Percentiles rank a stretch among this genome's conserved stretches.
These are phyloP conservation scores for Pichia manshurica DNA, from an alignment of 805 yeast species.

Conservation along the genomic window DNA sequence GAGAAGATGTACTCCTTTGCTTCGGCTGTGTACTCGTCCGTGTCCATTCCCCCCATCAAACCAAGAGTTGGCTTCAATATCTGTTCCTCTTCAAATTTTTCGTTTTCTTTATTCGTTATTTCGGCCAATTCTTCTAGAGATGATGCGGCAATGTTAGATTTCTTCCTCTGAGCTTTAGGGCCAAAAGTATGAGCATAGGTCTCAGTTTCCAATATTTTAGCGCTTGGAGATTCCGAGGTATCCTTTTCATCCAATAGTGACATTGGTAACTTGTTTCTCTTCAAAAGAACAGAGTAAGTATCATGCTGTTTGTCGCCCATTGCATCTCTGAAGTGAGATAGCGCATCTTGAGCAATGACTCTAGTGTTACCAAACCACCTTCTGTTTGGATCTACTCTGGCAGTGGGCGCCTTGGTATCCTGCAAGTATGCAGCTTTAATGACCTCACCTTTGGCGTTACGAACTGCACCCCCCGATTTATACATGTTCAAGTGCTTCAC, in stretches of 20 bases:
- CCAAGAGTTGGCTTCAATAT: slow-evolving; percentile 74
- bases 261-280: slow-evolving; percentile 93
- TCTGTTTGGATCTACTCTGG: slow-evolving; percentile 92
- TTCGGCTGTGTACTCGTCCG: slow-evolving; percentile 81
- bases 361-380: slow-evolving; percentile 98
- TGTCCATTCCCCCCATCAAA: slow-evolving; percentile 64
- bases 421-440: slow-evolving; percentile 85
- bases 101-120: slow-evolving; percentile 50
- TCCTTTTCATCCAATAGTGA: slow-evolving; percentile 86
- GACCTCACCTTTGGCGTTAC: slow-evolving; percentile 84
- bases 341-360: slow-evolving; percentile 95
- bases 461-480: slow-evolving; percentile 80
- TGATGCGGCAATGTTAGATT: slow-evolving; percentile 69
- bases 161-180: slow-evolving; percentile 90
- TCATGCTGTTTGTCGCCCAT: slow-evolving; percentile 81
- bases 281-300: slow-evolving; percentile 76
- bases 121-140: slow-evolving; percentile 76
- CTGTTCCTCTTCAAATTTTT: slow-evolving; percentile 63
- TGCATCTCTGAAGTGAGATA: slow-evolving; percentile 90
- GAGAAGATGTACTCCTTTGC: slow-evolving; percentile 94
- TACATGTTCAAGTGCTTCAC: slow-evolving; percentile 89
- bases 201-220: slow-evolving; percentile 84
- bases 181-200: slow-evolving; percentile 80
- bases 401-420: slow-evolving; percentile 79
- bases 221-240: slow-evolving; percentile 66